Percentiles rank a stretch among this genome's conserved stretches.
Evolutionary conservation across 352 stramenopile genomes (phyloP).

Genomic region (Phytophthora pseudosyringae): DNA sequence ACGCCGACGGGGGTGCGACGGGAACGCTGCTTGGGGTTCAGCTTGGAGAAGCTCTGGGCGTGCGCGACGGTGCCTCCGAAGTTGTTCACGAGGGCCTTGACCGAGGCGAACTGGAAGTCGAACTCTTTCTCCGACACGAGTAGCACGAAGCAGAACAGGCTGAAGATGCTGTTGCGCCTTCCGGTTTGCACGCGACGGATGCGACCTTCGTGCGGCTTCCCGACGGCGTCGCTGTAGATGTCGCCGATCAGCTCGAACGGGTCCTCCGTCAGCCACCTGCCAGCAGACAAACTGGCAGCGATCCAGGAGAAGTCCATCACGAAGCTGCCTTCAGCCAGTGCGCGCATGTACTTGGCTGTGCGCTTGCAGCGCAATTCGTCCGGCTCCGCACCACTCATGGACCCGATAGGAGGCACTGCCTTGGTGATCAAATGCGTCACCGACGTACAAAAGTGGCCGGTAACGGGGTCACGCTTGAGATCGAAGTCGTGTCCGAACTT

Average conservation of each 20-base stretch:
- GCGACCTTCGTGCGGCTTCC: constrained; percentile 72
- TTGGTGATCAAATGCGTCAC: constrained; percentile 86
- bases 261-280: constrained; percentile 72
- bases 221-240: constrained; percentile 76
- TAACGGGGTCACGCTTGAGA: constrained; percentile 52
- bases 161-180: constrained; percentile 79
- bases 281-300: constrained; percentile 60
- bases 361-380: constrained; percentile 70
- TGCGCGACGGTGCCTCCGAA: constrained; percentile 69
- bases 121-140: constrained; percentile 74
- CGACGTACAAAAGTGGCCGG: constrained; percentile 51
- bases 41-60: constrained; percentile 32
- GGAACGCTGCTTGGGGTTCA: constrained; percentile 27
- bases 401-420: constrained; percentile 39
- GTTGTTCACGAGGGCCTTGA: constrained; percentile 65
- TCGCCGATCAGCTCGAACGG: constrained; percentile 82
- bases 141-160: constrained; percentile 75
- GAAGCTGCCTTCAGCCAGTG: constrained; percentile 71
- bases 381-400: not conserved
- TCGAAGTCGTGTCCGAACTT: constrained; percentile 82
- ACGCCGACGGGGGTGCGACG: constrained; percentile 65
- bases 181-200: constrained; percentile 55
- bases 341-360: constrained; percentile 89
- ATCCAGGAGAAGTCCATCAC: constrained; percentile 86
- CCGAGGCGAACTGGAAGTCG: constrained; percentile 73